Evolutionary conservation across 169 alveolate species (phyloP).

Genomic region (Eimeria necatrix): DNA sequence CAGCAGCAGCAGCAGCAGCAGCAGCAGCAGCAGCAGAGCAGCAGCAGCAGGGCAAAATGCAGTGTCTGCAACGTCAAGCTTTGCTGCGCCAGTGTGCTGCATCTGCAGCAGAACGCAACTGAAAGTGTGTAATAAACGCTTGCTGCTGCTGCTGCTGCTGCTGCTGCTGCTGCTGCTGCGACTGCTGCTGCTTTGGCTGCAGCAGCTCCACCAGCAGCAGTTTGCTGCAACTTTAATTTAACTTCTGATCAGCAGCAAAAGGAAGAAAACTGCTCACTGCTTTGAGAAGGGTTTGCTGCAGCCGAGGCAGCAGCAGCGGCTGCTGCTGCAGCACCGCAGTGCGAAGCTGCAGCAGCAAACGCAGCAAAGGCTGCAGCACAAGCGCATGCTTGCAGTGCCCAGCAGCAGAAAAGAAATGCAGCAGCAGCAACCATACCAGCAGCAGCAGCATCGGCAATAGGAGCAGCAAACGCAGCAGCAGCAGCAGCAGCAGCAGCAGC

Average conservation of each 20-base stretch:
- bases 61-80: too few species aligned
- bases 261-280: neutral
- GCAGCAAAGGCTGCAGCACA: neutral
- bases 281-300: constrained; percentile 19
- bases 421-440: constrained; percentile 32
- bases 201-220: too few species aligned
- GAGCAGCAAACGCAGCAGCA: neutral
- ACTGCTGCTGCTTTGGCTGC: too few species aligned
- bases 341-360: neutral
- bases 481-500: neutral
- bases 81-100: too few species aligned
- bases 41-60: too few species aligned
- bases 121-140: too few species aligned
- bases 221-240: too few species aligned
- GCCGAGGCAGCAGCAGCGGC: constrained; percentile 61
- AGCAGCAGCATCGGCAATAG: neutral
- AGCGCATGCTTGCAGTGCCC: neutral
- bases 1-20: too few species aligned
- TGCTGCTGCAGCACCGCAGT: constrained; percentile 1
- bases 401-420: neutral
- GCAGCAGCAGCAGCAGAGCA: too few species aligned
- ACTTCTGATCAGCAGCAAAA: neutral
- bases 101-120: too few species aligned
- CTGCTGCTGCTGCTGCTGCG: too few species aligned
- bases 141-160: too few species aligned